Evolutionary conservation across 1,284 basidiomycete genomes (phyloP), one percentile per base, ranked within the genome.

Genomic region (Pseudozyma tsukubaensis): DNA sequence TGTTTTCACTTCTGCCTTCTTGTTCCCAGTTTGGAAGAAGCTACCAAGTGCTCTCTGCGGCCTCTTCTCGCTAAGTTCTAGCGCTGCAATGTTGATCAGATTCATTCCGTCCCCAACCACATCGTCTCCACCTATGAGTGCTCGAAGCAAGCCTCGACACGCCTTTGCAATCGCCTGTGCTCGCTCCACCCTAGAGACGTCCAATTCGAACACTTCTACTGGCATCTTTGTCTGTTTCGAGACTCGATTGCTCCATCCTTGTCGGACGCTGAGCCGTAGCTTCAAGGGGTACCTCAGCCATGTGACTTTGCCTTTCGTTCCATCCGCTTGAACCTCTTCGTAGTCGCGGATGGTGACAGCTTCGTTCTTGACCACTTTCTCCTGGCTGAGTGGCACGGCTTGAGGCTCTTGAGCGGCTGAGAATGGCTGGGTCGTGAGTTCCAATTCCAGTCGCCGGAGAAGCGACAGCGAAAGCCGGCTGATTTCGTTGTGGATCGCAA

Each of bases 31-130:
- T 7, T 21, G 11, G 39, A 80, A 73, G 53, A 78, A 79, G 50
- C 55, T 60, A 2, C 63, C 71, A 2, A 80, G 43, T 16, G 69
- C 68, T 18, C 70, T 45, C 35, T 65, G 56, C 24, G 77, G 77
- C 29, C 64, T 7, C 51, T 57, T 60, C 7, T 67, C 61, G 47
- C 59, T 63, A 40, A 82, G 49, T 34, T 82, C 77, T 24, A 77
- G 32, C 8, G 79, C 80, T 2, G 80, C 78, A 35, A 82, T 76
- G 48, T 79, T 82, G 75, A 82, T 74, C 44, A 82, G 57, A 35
- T 77, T 75, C 55, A 81, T 63, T 19, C 58, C 61, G 16, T 72
- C 70, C 44, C 68, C 73, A 12, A 64, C 62, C n/a, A 70, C 61
- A 40, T 68, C 52, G 19, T 76, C 67, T 35, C 72, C 72, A 13